These are phyloP conservation scores for Pythium utonaiense DNA, from an alignment of 352 stramenopile genomes.

Conservation along the genomic window DNA sequence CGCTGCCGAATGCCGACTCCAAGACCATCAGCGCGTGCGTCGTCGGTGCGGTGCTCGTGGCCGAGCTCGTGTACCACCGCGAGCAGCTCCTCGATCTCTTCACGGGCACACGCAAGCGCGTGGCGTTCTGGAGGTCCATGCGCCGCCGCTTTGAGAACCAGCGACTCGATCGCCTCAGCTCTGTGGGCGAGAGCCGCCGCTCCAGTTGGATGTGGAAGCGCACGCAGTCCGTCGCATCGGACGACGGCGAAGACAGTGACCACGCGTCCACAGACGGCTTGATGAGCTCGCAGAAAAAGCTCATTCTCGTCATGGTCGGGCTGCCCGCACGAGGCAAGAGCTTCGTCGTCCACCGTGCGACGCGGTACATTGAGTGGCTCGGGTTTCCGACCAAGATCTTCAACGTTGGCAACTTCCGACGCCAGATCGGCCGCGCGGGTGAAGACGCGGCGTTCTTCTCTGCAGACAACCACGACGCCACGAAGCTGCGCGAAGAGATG, in stretches of 20 bases:
- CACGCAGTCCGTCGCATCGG: conserved; percentile 12
- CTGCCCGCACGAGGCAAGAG: conserved; percentile 94
- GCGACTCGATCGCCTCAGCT: conserved; percentile 65
- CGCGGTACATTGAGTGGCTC: conserved; percentile 92
- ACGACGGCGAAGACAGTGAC: conserved; percentile 12
- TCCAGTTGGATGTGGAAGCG: conserved; percentile 81
- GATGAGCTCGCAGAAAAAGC: conserved; percentile 79
- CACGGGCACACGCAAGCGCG: conserved; percentile 39
- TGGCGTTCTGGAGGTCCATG: conserved; percentile 72
- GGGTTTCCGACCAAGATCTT: conserved; percentile 91
- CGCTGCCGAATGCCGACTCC: background rate
- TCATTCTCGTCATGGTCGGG: conserved; percentile 93
- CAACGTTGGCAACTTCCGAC: conserved; percentile 93
- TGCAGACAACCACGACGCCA: conserved; percentile 80
- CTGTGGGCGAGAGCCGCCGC: conserved; percentile 53
- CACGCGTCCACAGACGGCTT: conserved; percentile 40
- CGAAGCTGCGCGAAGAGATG: conserved; percentile 83
- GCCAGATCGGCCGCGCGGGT: conserved; percentile 65
- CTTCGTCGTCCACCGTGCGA: conserved; percentile 93
- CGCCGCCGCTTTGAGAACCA: conserved; percentile 73
- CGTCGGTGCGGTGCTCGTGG: conserved; percentile 24
- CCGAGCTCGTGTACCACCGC: conserved; percentile 52
- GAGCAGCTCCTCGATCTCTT: conserved; percentile 43
- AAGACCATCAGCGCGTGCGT: conserved; percentile 19
- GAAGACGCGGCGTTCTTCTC: conserved; percentile 91